phyloP scores from a whole-genome alignment of 2,329 filamentous ascomycete species.

The Chrysoporthe deuterocubensis region DNA sequence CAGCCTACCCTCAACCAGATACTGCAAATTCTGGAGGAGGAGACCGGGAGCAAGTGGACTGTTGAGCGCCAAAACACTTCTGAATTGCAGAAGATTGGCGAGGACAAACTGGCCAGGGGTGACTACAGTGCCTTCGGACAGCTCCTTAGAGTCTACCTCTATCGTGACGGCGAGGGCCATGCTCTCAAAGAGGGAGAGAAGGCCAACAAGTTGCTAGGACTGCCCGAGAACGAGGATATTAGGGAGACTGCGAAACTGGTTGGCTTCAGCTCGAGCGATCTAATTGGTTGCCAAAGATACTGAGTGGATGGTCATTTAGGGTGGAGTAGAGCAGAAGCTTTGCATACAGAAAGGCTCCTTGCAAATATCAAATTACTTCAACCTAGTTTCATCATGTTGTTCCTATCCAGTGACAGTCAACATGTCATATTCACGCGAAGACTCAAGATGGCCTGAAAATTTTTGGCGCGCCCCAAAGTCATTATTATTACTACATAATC shows the following conservation, averaged over 20 bases:
- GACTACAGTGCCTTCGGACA: conserved; percentile 41
- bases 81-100: conserved; percentile 43
- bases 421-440: too few species aligned
- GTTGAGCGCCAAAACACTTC: conserved; percentile 43
- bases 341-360: background rate
- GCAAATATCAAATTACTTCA: background rate
- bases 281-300: background rate
- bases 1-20: conserved; percentile 62
- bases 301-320: background rate
- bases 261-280: conserved; percentile 11
- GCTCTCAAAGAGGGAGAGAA: conserved; percentile 31
- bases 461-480: background rate
- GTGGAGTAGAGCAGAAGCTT: background rate
- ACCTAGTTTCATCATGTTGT: background rate
- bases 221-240: conserved; percentile 30
- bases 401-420: too few species aligned
- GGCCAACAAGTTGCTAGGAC: conserved; percentile 36
- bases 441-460: too few species aligned
- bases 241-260: conserved; percentile 28
- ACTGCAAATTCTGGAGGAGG: conserved; percentile 54
- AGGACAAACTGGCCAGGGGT: conserved; percentile 46
- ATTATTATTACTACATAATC: background rate
- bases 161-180: conserved; percentile 40
- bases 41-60: conserved; percentile 55
- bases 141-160: conserved; percentile 39